Evolutionary conservation across 352 stramenopile genomes (phyloP), one percentile per base, ranked within the genome.

Genomic region (Phytopythium delawarense): DNA sequence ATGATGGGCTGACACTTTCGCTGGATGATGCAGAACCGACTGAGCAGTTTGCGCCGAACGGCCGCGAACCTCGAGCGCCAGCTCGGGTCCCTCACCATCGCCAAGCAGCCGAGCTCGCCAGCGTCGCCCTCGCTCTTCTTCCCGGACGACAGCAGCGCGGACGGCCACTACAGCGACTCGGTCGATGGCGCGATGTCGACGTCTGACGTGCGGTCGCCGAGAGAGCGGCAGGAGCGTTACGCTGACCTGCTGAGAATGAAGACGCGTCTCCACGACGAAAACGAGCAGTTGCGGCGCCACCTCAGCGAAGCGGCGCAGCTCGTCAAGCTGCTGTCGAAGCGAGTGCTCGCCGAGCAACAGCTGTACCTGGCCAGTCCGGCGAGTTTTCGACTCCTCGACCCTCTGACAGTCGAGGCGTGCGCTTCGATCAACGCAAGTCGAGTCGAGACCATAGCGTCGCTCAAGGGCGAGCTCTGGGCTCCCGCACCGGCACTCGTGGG

Each of bases 331-430:
- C 40, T 75, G 28, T 62, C 65, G 53, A 55, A 72, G 20, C 59
- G 69, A 54, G 57, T 75, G 55, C 65, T 68, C 48, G 62, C 58
- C 35, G 69, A 72, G 23, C 71, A 72, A 37, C 39, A 67, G 4
- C 52, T 61, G 44, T 70, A 72, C 46, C 4, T 37, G 18, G 32
- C 18, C 30, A 37, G 35, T 25, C 63, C 69, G 34, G 65, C 65
- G 2, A 66, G 70, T 48, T 75, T 75, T 59, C 40, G 65, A 39
- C 42, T 72, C 21, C 59, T 75, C 37, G 70, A 72, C 21, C 65
- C 69, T 9, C 59, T 75, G 35, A 64, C 69, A 23, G 28, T 37
- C 25, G 35, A 59, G 12, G 61, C 65, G 59, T 75, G 69, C 50
- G 54, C 64, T 28, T 57, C 40, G 21, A 54, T 72, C 32, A 28